A percentile compares a stretch with the other conserved stretches of the same genome.
phyloP scores from a whole-genome alignment of 306 rosid species.

The Abrus pulchellus region DNA sequence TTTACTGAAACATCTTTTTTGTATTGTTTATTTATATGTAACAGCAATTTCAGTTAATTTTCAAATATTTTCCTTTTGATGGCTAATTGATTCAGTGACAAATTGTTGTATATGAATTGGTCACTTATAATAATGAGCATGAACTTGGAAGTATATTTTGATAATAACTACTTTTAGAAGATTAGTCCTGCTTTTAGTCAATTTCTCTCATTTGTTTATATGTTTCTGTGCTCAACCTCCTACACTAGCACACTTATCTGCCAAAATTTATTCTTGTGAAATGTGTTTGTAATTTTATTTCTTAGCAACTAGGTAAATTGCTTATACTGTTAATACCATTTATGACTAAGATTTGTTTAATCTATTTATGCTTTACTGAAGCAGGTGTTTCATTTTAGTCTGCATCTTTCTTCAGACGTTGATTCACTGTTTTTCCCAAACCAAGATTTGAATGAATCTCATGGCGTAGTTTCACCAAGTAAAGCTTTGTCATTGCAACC shows the following conservation, averaged over 20 bases:
- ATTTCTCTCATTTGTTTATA: slow-evolving; percentile 32
- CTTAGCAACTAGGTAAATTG: not conserved
- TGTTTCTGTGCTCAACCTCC: slow-evolving; percentile 15
- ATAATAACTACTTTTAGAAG: slow-evolving; percentile 19
- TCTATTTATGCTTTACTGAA: slow-evolving; percentile 39
- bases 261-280: slow-evolving; percentile 21
- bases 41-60: not conserved
- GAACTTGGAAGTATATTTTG: slow-evolving; percentile 10
- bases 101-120: slow-evolving; percentile 14
- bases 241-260: slow-evolving; percentile 13
- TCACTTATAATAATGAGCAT: slow-evolving; percentile 27
- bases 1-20: not conserved
- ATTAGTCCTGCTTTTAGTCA: slow-evolving; percentile 27
- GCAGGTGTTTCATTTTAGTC: slow-evolving; percentile 74
- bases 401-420: slow-evolving; percentile 72
- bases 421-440: slow-evolving; percentile 55
- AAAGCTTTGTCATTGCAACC: slow-evolving; percentile 49
- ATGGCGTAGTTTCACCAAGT: slow-evolving; percentile 46
- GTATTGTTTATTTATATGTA: not conserved
- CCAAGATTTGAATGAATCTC: slow-evolving; percentile 61
- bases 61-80: slow-evolving; percentile 12
- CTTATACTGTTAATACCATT: not conserved
- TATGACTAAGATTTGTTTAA: slow-evolving; percentile 36
- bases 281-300: slow-evolving; percentile 30
- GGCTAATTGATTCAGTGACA: not conserved